Percentiles rank a stretch among this genome's conserved stretches.
Conservation (phyloP, 1,139 yeast species). For the Kodamaea alishanica region DNA sequence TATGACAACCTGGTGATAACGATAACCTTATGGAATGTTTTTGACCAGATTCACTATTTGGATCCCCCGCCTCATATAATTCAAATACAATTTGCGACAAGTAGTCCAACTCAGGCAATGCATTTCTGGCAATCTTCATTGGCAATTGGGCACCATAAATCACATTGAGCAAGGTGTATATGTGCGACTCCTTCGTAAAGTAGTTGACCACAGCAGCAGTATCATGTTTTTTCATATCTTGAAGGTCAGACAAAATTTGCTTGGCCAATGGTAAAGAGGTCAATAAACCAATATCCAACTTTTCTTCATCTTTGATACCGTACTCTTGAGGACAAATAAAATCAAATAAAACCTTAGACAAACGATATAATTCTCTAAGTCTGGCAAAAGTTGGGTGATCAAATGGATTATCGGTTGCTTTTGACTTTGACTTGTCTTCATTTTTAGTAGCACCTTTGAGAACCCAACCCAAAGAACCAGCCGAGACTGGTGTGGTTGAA, state of each 20-base stretch:
- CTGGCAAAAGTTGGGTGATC: slow-evolving; percentile 78
- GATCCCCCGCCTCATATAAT: slow-evolving; percentile 76
- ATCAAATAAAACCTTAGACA: slow-evolving; percentile 92
- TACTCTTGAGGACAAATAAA: slow-evolving; percentile 98
- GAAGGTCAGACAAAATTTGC: slow-evolving; percentile 78
- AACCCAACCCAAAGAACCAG: slow-evolving; percentile 76
- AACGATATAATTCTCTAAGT: slow-evolving; percentile 80
- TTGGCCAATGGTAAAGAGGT: slow-evolving; percentile 93
- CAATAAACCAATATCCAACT: slow-evolving; percentile 89
- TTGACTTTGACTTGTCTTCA: slow-evolving; percentile 19
- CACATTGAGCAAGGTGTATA: slow-evolving; percentile 86
- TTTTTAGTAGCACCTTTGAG: slow-evolving; percentile 42
- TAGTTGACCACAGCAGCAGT: slow-evolving; percentile 83
- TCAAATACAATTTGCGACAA: slow-evolving; percentile 94
- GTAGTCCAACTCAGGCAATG: slow-evolving; percentile 93
- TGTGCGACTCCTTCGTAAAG: slow-evolving; percentile 95
- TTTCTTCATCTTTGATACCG: slow-evolving; percentile 94
- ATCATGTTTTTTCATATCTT: slow-evolving; percentile 72
- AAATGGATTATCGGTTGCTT: slow-evolving; percentile 55
- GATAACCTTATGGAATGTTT: slow-evolving; percentile 85
- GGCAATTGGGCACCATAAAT: slow-evolving; percentile 94
- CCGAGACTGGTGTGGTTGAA: slow-evolving; percentile 38
- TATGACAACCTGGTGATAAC: slow-evolving; percentile 95
- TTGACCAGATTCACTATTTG: slow-evolving; percentile 56
- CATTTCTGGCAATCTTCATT: slow-evolving; percentile 89